phyloP scores from a whole-genome alignment of 2,329 filamentous ascomycete species.

The Drechslerella dactyloides region DNA sequence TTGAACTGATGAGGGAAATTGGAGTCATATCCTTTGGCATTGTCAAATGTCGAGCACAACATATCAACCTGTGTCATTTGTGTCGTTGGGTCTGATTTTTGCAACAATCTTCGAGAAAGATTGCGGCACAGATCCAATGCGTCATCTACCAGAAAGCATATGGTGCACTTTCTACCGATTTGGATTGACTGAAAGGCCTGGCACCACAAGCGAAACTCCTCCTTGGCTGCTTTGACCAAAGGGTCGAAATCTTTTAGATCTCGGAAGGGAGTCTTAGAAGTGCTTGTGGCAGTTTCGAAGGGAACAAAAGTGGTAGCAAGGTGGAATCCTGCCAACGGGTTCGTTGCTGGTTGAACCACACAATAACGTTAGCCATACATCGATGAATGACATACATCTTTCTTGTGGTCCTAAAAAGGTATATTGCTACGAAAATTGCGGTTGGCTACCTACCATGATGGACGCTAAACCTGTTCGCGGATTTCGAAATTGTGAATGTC shows the following conservation, averaged over 20 bases:
- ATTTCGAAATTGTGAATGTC: constrained; percentile 23
- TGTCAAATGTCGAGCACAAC: too few relatives aligned
- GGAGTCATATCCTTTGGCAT: constrained; percentile 52
- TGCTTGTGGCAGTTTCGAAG: background rate
- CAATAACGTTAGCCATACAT: background rate
- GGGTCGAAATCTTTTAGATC: background rate
- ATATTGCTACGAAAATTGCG: background rate
- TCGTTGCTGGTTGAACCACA: constrained; percentile 55
- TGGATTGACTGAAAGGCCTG: background rate
- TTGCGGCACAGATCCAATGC: constrained; percentile 27
- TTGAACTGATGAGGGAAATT: constrained; percentile 62
- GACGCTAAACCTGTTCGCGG: constrained; percentile 20
- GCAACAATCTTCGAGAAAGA: background rate
- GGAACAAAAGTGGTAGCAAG: constrained; percentile 62
- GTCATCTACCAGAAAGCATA: constrained; percentile 38
- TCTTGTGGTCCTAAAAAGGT: too few relatives aligned
- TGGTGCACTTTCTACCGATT: background rate
- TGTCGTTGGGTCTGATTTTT: too few relatives aligned
- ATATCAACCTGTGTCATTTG: too few relatives aligned
- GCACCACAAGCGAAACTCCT: constrained; percentile 31
- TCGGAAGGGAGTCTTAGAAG: background rate
- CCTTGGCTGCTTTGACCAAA: constrained; percentile 13
- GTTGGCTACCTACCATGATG: constrained; percentile 22
- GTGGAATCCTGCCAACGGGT: constrained; percentile 67
- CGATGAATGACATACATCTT: too few relatives aligned